Evolutionary conservation across 176 grass and related monocot genomes (phyloP).

Genomic region (Carex littledalei): DNA sequence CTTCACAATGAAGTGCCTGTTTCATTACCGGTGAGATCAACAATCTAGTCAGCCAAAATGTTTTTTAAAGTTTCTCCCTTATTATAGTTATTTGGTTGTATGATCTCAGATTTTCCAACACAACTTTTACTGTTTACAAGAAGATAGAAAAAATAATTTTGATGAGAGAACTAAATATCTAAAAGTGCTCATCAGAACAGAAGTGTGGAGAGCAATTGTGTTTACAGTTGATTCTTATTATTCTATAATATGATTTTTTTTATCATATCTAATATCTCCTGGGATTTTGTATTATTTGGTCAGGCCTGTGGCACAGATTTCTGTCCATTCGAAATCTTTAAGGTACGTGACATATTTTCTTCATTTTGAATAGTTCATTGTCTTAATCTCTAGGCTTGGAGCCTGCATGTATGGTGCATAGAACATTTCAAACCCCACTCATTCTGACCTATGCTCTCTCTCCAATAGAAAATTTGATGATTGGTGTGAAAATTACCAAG

Average conservation of each 20-base stretch:
- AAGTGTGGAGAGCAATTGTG: neutral
- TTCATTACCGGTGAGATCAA: conserved; percentile 64
- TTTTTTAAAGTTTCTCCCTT: neutral
- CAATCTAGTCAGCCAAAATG: neutral
- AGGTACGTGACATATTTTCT: conserved; percentile 33
- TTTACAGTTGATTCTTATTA: neutral
- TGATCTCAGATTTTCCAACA: neutral
- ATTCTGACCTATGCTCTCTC: neutral
- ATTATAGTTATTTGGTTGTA: neutral
- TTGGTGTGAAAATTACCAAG: neutral
- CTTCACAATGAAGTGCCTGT: conserved; percentile 86
- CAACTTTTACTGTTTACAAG: neutral
- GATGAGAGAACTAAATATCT: neutral
- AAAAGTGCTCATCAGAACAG: neutral
- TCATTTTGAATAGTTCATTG: neutral
- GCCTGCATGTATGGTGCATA: neutral
- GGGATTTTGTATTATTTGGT: neutral
- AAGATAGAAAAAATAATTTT: neutral
- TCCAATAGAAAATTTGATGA: neutral
- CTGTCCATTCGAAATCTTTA: conserved; percentile 72
- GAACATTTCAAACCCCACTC: neutral
- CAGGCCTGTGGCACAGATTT: conserved; percentile 84
- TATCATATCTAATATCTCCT: neutral
- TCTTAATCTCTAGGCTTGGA: neutral
- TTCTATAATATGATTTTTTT: neutral